These are phyloP conservation scores for Penicillium canescens DNA, from an alignment of 495 filamentous ascomycete species.

Conservation along the genomic window DNA sequence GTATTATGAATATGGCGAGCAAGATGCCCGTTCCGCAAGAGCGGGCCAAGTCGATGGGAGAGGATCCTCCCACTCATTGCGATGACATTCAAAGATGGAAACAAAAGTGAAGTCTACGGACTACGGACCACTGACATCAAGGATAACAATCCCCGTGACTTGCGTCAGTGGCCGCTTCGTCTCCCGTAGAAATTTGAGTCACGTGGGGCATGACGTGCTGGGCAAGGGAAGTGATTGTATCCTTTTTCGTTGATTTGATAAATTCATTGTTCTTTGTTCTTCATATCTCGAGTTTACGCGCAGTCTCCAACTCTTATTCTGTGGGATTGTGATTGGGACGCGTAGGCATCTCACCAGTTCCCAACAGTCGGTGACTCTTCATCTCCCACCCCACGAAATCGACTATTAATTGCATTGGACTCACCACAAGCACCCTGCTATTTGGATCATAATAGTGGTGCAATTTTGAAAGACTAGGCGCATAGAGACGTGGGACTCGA, in stretches of 20 bases:
- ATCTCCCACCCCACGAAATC: constrained; percentile 13
- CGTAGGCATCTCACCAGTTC: constrained; percentile 1
- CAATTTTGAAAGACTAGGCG: not conserved
- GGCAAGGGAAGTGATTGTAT: constrained; percentile 26
- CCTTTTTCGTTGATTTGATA: constrained; percentile 12
- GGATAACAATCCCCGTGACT: constrained; percentile 31
- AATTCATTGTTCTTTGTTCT: constrained; percentile 1
- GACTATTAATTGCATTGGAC: constrained; percentile 1
- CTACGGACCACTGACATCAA: constrained; percentile 29
- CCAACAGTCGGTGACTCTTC: constrained; percentile 28
- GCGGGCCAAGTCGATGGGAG: constrained; percentile 68
- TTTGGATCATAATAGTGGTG: not conserved
- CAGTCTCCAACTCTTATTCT: not conserved
- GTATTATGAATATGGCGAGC: constrained; percentile 67
- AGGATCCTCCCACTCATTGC: constrained; percentile 82
- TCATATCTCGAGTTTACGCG: not conserved
- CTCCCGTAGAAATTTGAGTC: constrained; percentile 32
- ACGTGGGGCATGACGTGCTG: constrained; percentile 43
- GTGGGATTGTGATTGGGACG: not conserved
- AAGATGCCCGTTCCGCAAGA: constrained; percentile 59
- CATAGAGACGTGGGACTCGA: not conserved
- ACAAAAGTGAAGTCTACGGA: constrained; percentile 20
- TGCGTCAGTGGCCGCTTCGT: constrained; percentile 39
- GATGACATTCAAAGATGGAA: constrained; percentile 37
- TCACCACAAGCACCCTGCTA: not conserved